Base-by-base conservation (phyloP, 2,329 filamentous ascomycete species). In the Talaromyces funiculosus region DNA sequence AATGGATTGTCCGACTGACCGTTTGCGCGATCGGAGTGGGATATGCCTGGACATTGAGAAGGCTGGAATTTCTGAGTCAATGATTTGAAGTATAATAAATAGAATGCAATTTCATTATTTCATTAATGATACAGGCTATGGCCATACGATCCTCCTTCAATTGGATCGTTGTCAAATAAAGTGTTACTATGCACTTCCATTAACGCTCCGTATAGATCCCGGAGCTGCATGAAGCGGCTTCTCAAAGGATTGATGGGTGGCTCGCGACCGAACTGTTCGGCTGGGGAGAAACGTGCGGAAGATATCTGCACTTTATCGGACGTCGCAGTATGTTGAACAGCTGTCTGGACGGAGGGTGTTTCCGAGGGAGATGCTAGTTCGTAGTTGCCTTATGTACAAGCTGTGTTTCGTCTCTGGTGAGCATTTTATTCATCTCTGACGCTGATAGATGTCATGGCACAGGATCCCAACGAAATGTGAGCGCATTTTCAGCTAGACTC, bases 401-500 rank as follows among this genome's bases (percentile, higher is more conserved):
- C 22, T 29, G 16, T 29, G 24, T 47, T 40, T 18, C 16, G 16
- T 47, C 24, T 26, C 24, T n/a, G n/a, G n/a, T n/a, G n/a, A n/a
- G n/a, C n/a, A n/a, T n/a, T n/a, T n/a, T n/a, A n/a, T n/a, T n/a
- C n/a, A n/a, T n/a, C n/a, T n/a, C n/a, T n/a, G n/a, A n/a, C n/a
- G n/a, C n/a, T n/a, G n/a, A n/a, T n/a, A n/a, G n/a, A 24, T 47
- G 33, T 43, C 29, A 57, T 20, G 6, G 5, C 29, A 49, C 9
- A n/a, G 31, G 26, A 12, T 31, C 35, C 33, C 33, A 58, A 7
- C 35, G 57, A 31, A 53, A 53, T 3, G n/a, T 6, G 18, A 35
- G 31, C 16, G 18, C n/a, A 2, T 18, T 42, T 31, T 59, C 42
- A 69, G 24, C 65, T 62, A 54, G 67, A 42, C 67, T 66, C 54